phyloP scores from a whole-genome alignment of 306 rosid species.

The Fagus crenata region DNA sequence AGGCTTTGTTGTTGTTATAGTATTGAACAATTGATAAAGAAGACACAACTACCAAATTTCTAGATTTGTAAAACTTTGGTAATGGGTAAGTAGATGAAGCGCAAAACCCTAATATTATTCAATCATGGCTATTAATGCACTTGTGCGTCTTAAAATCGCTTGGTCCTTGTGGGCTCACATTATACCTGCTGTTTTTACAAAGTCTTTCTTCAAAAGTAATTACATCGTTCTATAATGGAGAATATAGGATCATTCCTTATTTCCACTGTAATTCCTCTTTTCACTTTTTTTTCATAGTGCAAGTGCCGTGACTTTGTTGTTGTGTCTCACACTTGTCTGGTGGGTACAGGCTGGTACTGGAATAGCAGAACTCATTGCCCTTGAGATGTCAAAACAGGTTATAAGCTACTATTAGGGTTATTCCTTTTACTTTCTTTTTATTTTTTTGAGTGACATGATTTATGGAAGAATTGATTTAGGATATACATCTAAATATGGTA shows the following conservation, averaged over 20 bases:
- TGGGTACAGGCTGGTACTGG: slow-evolving; percentile 97
- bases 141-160: background rate
- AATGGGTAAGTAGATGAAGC: background rate
- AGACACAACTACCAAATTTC: background rate
- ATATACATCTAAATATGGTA: slow-evolving; percentile 1
- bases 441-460: background rate
- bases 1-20: background rate
- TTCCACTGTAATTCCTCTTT: slow-evolving; percentile 3
- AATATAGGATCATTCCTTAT: background rate
- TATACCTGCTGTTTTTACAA: background rate
- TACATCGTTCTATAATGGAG: background rate
- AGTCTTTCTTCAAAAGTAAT: background rate
- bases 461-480: background rate
- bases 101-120: background rate
- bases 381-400: slow-evolving; percentile 89
- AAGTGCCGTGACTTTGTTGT: slow-evolving; percentile 10
- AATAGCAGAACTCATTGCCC: slow-evolving; percentile 96
- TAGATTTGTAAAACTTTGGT: background rate
- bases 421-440: background rate
- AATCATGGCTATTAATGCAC: background rate
- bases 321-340: slow-evolving; percentile 40
- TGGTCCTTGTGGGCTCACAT: background rate
- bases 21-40: background rate
- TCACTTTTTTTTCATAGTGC: background rate
- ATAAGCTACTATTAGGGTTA: slow-evolving; percentile 14